Evolutionary conservation across 2,329 filamentous ascomycete species (phyloP).

Genomic region (Pestalotiopsis sp.): DNA sequence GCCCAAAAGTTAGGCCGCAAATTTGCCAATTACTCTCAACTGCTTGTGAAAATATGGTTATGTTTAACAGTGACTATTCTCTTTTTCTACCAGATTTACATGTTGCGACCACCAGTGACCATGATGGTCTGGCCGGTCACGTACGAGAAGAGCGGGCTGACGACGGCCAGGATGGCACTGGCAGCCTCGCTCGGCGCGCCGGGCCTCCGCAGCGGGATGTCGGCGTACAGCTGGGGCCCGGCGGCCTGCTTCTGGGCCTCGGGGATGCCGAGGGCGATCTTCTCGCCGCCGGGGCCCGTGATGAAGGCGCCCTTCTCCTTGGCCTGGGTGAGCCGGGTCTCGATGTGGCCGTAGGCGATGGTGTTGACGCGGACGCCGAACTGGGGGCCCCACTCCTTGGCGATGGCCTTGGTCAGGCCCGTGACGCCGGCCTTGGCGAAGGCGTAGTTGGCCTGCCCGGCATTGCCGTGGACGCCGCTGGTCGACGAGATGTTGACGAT

Average conservation of each 20-base stretch:
- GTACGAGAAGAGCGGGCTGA: conserved; percentile 82
- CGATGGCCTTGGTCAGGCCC: conserved; percentile 85
- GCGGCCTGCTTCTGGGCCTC: conserved; percentile 53
- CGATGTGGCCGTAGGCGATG: conserved; percentile 81
- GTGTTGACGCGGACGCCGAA: conserved; percentile 86
- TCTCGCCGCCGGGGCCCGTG: conserved; percentile 73
- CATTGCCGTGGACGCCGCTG: conserved; percentile 82
- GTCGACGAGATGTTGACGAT: conserved; percentile 86
- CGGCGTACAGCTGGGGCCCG: conserved; percentile 51
- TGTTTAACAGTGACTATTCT: not conserved
- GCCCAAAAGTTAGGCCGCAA: conserved; percentile 6
- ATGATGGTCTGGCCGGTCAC: conserved; percentile 86
- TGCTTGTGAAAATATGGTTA: not conserved
- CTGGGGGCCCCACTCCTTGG: conserved; percentile 85
- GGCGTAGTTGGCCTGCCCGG: conserved; percentile 88
- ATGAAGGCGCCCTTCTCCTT: conserved; percentile 86
- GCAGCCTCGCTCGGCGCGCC: conserved; percentile 83
- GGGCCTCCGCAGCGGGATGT: conserved; percentile 78
- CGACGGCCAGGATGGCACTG: conserved; percentile 74
- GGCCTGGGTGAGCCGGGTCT: conserved; percentile 77
- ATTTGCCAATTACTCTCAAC: not conserved
- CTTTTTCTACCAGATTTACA: conserved; percentile 37
- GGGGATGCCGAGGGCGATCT: conserved; percentile 76
- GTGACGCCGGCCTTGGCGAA: conserved; percentile 83
- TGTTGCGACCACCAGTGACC: conserved; percentile 76